Evolutionary conservation across 2,329 filamentous ascomycete species (phyloP).

Genomic region (Berkeleyomyces rouxiae): DNA sequence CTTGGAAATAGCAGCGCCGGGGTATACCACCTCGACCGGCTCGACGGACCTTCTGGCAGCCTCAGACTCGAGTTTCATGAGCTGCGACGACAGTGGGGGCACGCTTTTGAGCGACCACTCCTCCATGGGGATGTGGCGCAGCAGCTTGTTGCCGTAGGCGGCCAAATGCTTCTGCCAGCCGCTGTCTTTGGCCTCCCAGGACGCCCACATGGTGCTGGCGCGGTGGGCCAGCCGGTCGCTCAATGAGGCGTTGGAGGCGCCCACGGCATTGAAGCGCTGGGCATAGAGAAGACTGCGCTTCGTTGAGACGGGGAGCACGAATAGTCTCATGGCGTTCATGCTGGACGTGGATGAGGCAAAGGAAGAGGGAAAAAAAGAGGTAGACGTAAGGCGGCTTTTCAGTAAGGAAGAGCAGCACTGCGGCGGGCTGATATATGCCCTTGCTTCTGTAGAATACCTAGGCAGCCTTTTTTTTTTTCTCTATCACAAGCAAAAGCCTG

Average conservation of each 20-base stretch:
- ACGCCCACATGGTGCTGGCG: slow-evolving; percentile 62
- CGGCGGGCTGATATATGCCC: neutral
- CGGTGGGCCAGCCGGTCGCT: slow-evolving; percentile 54
- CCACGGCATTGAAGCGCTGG: slow-evolving; percentile 48
- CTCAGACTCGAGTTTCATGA: slow-evolving; percentile 1
- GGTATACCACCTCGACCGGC: slow-evolving; percentile 59
- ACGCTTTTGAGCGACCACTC: slow-evolving; percentile 97
- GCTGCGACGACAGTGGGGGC: slow-evolving; percentile 48
- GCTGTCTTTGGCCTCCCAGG: slow-evolving; percentile 69
- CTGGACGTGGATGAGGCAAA: slow-evolving; percentile 1
- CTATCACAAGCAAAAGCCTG: neutral
- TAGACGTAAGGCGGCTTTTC: neutral
- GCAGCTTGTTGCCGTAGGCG: slow-evolving; percentile 66
- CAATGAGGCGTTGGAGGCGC: slow-evolving; percentile 16
- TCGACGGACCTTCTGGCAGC: slow-evolving; percentile 18
- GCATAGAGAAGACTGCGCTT: slow-evolving; percentile 84
- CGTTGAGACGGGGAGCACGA: slow-evolving; percentile 83
- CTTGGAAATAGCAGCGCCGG: slow-evolving; percentile 48
- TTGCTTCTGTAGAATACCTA: neutral
- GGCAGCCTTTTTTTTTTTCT: neutral
- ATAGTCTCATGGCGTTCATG: slow-evolving; percentile 59
- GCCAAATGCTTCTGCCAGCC: slow-evolving; percentile 85
- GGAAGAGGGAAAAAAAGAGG: neutral
- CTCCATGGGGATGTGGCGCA: slow-evolving; percentile 81
- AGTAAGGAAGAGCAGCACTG: neutral